These are phyloP conservation scores for Silene conica DNA, from an alignment of 148 eudicot species.

Conservation along the genomic window DNA sequence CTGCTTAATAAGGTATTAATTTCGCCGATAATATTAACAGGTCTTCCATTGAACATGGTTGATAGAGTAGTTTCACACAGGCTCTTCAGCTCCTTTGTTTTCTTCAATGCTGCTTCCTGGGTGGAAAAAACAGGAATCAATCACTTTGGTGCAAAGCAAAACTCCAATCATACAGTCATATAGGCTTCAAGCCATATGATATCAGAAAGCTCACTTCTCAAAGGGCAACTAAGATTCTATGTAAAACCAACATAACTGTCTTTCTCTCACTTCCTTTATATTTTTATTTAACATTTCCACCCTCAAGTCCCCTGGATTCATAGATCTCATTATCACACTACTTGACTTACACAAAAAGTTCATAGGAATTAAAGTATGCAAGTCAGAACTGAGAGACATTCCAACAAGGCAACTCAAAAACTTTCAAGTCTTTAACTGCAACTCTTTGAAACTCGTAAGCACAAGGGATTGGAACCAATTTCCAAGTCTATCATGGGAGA, in stretches of 20 bases:
- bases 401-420: neutral
- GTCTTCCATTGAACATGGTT: slow-evolving; percentile 83
- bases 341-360: too few relatives aligned
- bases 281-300: neutral
- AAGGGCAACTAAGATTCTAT: neutral
- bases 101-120: slow-evolving; percentile 82
- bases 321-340: too few relatives aligned
- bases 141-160: neutral
- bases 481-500: too few relatives aligned
- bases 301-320: neutral
- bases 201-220: neutral
- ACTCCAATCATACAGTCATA: neutral
- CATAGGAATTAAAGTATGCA: too few relatives aligned
- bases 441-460: neutral
- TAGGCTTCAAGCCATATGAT: neutral
- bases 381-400: too few relatives aligned
- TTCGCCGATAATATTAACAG: slow-evolving; percentile 85
- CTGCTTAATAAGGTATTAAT: slow-evolving; percentile 59
- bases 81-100: slow-evolving; percentile 82
- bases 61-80: slow-evolving; percentile 87
- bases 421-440: neutral
- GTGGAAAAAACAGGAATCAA: slow-evolving; percentile 8
- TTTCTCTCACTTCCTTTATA: neutral
- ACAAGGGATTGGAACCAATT: neutral
- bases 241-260: neutral